These are phyloP conservation scores for Polytrichum commune DNA, from an alignment of 225 moss, liverwort and hornwort species.

Conservation along the genomic window DNA sequence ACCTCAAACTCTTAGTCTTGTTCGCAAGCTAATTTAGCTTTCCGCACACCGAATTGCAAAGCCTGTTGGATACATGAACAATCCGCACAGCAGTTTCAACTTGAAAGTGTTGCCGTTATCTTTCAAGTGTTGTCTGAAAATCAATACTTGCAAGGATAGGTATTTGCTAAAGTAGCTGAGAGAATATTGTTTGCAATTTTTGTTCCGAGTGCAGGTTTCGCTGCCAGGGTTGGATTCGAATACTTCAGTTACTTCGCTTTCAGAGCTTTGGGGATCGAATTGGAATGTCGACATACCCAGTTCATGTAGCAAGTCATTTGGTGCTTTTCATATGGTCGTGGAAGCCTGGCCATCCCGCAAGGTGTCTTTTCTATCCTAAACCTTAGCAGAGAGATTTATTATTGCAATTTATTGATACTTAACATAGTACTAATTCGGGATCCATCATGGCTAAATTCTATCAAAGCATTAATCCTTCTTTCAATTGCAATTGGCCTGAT, in stretches of 20 bases:
- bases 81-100: too few relatives aligned
- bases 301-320: slow-evolving; percentile 23
- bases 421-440: not conserved
- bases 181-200: not conserved
- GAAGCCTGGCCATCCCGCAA: slow-evolving; percentile 90
- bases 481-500: not conserved
- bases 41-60: slow-evolving; percentile 6
- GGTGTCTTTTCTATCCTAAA: slow-evolving; percentile 34
- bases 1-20: slow-evolving; percentile 72
- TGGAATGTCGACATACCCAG: slow-evolving; percentile 50
- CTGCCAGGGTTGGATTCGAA: slow-evolving; percentile 28
- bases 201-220: slow-evolving; percentile 33
- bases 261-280: slow-evolving; percentile 30
- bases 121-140: not conserved
- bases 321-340: slow-evolving; percentile 58
- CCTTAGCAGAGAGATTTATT: not conserved
- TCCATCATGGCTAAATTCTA: not conserved
- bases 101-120: too few relatives aligned
- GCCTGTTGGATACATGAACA: too few relatives aligned
- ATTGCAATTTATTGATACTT: not conserved
- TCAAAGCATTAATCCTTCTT: too few relatives aligned
- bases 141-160: not conserved
- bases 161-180: not conserved
- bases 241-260: slow-evolving; percentile 29
- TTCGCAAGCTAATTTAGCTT: slow-evolving; percentile 19